A percentile compares a stretch with the other conserved stretches of the same genome.
Evolutionary conservation across 768 basidiomycete genomes (phyloP).

Genomic region (Inosperma sp.): DNA sequence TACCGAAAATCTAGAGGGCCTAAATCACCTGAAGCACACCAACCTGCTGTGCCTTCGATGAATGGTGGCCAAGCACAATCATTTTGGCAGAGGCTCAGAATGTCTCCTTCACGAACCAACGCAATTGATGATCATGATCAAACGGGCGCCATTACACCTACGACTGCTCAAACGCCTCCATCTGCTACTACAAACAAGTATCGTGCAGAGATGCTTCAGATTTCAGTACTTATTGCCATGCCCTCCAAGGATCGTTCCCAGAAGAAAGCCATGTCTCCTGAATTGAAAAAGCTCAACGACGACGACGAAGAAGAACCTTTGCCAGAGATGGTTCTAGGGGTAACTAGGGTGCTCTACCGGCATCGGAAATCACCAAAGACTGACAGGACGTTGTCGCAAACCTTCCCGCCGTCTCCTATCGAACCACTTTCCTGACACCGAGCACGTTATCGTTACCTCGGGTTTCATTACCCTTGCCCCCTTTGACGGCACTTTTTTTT

Average conservation of each 20-base stretch:
- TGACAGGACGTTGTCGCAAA: no score
- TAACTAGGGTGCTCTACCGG: constrained; percentile 6
- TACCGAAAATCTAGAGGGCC: constrained; percentile 29
- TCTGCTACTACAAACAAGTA: constrained; percentile 5
- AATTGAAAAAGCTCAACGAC: constrained; percentile 26
- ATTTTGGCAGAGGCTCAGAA: no score
- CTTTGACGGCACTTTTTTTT: background rate
- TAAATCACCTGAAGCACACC: constrained; percentile 10
- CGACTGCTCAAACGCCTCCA: background rate
- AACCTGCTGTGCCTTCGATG: constrained; percentile 9
- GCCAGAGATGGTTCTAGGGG: constrained; percentile 13
- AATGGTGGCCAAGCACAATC: no score
- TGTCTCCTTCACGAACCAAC: no score
- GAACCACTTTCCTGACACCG: no score
- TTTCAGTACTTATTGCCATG: constrained; percentile 58
- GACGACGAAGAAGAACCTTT: constrained; percentile 16
- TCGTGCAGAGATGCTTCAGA: constrained; percentile 41
- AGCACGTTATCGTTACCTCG: no score
- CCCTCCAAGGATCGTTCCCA: constrained; percentile 33
- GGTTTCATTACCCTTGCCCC: no score
- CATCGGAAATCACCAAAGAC: constrained; percentile 3
- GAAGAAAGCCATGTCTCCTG: constrained; percentile 19
- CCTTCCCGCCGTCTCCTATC: no score
- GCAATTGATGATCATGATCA: no score
- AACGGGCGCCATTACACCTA: background rate